A percentile compares a stretch with the other conserved stretches of the same genome.
Evolutionary conservation across 2,329 filamentous ascomycete genomes (phyloP).

Genomic region (Thermomyces lanuginosus): DNA sequence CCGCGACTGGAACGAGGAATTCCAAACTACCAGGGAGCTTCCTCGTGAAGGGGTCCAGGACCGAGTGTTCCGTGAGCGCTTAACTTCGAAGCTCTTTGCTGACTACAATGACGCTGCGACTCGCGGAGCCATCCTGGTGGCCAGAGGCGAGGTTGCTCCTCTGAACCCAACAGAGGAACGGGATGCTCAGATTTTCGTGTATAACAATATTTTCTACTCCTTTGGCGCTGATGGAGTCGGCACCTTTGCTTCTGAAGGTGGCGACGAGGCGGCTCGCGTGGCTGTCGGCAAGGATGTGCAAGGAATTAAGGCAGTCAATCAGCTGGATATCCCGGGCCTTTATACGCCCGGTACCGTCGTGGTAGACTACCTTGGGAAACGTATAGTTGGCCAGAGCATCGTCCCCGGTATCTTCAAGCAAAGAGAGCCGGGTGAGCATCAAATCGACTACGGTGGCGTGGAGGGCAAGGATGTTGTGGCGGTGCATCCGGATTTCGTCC

Average conservation of each 20-base stretch:
- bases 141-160: conserved; percentile 78
- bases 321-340: conserved; percentile 84
- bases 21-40: conserved; percentile 88
- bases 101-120: conserved; percentile 95
- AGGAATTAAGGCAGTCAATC: conserved; percentile 88
- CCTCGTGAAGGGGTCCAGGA: conserved; percentile 90
- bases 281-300: conserved; percentile 93
- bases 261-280: conserved; percentile 87
- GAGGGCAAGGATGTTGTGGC: conserved; percentile 94
- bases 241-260: conserved; percentile 90
- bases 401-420: conserved; percentile 99
- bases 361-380: conserved; percentile 91
- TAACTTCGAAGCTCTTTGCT: conserved; percentile 90
- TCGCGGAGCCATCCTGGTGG: conserved; percentile 79
- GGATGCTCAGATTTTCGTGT: conserved; percentile 96
- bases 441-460: conserved; percentile 96
- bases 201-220: conserved; percentile 99
- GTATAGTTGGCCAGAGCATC: conserved; percentile 92
- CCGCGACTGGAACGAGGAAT: conserved; percentile 97
- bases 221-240: conserved; percentile 95
- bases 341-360: conserved; percentile 95
- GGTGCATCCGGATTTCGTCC: conserved; percentile 68
- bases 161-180: conserved; percentile 84
- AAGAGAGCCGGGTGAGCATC: conserved; percentile 89
- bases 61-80: conserved; percentile 81